Percentiles rank a stretch among this genome's conserved stretches.
Conservation (phyloP, 1,139 yeast genomes). For the Torulaspora globosa region DNA sequence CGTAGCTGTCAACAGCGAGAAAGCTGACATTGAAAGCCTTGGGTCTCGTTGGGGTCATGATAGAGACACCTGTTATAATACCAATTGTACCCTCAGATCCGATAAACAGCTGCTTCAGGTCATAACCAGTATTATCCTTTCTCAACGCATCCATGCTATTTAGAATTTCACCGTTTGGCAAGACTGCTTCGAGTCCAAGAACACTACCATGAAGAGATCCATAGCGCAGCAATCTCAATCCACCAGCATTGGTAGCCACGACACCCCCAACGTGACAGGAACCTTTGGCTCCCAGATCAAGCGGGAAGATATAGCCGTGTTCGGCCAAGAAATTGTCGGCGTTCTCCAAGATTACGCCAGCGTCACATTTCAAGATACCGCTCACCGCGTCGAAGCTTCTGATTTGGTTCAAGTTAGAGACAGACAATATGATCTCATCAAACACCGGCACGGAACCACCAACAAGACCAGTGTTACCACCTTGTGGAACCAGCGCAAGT, state of each 20-base stretch:
- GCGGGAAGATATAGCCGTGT: slow-evolving; percentile 83
- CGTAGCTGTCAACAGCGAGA: slow-evolving; percentile 76
- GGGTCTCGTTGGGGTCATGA: slow-evolving; percentile 90
- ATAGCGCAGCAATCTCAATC: slow-evolving; percentile 77
- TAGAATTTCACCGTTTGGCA: slow-evolving; percentile 82
- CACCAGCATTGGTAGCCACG: slow-evolving; percentile 96
- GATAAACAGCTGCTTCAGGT: slow-evolving; percentile 83
- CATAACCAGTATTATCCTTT: slow-evolving; percentile 94
- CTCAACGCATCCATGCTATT: slow-evolving; percentile 78
- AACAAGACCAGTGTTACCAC: slow-evolving; percentile 95
- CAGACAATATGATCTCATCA: slow-evolving; percentile 78
- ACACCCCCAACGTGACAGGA: slow-evolving; percentile 96
- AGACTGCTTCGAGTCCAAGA: slow-evolving; percentile 84
- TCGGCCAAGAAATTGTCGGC: slow-evolving; percentile 81
- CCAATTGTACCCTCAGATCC: slow-evolving; percentile 94
- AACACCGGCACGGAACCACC: slow-evolving; percentile 94
- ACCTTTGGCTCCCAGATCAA: slow-evolving; percentile 95
- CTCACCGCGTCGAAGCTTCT: slow-evolving; percentile 77
- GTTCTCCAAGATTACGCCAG: slow-evolving; percentile 82
- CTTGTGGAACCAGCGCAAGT: slow-evolving; percentile 91
- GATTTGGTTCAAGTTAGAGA: slow-evolving; percentile 68
- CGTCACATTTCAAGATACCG: slow-evolving; percentile 84
- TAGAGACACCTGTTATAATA: slow-evolving; percentile 82
- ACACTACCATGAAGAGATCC: slow-evolving; percentile 94
- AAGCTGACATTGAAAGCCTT: slow-evolving; percentile 83